Evolutionary conservation across 345 rosid genomes (phyloP).

Genomic region (Eucalyptus regnans): DNA sequence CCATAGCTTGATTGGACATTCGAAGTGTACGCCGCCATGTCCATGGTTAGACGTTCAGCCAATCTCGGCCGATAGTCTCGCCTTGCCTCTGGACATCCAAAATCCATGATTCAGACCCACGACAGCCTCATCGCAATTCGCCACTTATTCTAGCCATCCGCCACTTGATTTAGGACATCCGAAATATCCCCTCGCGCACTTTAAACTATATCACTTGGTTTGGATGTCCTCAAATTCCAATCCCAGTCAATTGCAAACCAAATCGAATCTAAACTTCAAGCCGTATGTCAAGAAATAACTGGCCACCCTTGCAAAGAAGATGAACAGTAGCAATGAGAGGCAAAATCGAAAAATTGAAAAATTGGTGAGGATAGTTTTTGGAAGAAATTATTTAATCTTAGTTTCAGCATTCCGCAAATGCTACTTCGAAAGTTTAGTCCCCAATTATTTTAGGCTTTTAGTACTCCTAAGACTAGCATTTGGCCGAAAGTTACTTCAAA

Average conservation of each 20-base stretch:
- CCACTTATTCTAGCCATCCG: not conserved
- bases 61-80: not conserved
- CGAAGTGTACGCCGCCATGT: not conserved
- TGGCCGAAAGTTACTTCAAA: fast-evolving
- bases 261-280: not conserved
- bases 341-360: too few relatives aligned
- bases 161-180: not conserved
- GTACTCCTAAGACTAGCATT: too few relatives aligned
- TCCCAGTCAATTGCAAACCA: not conserved
- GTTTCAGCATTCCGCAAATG: too few relatives aligned
- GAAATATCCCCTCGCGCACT: not conserved
- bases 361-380: too few relatives aligned
- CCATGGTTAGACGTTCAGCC: not conserved
- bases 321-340: too few relatives aligned
- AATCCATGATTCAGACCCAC: not conserved
- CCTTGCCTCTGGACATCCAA: not conserved
- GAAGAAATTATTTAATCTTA: too few relatives aligned
- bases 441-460: too few relatives aligned
- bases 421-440: too few relatives aligned
- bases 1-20: not conserved
- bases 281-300: not conserved
- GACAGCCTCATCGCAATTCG: not conserved
- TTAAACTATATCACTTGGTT: not conserved
- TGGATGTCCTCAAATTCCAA: not conserved
- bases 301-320: fast-evolving